Evolutionary conservation across 257 asterid genomes (phyloP).

Genomic region (Solanum neorickii): DNA sequence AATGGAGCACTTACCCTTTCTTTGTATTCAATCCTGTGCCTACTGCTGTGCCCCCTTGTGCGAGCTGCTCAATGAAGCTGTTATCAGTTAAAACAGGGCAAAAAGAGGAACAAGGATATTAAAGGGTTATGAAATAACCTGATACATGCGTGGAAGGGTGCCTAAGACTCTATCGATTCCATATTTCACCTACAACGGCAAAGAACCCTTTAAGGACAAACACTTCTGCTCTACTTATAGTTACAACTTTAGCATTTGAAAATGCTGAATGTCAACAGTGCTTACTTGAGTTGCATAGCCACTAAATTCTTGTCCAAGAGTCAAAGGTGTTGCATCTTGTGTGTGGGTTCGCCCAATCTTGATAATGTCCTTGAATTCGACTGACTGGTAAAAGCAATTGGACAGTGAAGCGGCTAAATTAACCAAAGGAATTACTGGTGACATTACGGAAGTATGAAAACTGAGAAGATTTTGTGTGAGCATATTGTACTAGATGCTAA

Average conservation of each 20-base stretch:
- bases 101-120: conserved; percentile 2
- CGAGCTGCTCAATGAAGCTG: conserved; percentile 58
- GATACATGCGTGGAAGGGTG: conserved; percentile 94
- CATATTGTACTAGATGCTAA: background rate
- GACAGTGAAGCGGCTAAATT: background rate
- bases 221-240: background rate
- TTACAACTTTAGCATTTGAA: background rate
- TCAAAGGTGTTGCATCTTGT: conserved; percentile 97
- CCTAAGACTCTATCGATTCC: conserved; percentile 72
- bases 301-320: conserved; percentile 98
- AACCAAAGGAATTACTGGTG: background rate
- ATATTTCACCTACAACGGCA: conserved; percentile 62
- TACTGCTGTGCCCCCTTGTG: conserved; percentile 98
- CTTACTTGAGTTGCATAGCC: conserved; percentile 97
- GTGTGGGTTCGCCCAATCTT: conserved; percentile 99
- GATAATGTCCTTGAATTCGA: conserved; percentile 78
- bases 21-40: conserved; percentile 97
- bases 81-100: conserved; percentile 12
- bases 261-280: background rate
- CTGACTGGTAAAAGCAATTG: conserved; percentile 34
- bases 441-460: background rate
- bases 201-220: background rate
- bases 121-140: conserved; percentile 29
- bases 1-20: conserved; percentile 52
- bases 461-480: background rate